Evolutionary conservation across 768 basidiomycete genomes (phyloP).

Genomic region (Agaricus bisporus): DNA sequence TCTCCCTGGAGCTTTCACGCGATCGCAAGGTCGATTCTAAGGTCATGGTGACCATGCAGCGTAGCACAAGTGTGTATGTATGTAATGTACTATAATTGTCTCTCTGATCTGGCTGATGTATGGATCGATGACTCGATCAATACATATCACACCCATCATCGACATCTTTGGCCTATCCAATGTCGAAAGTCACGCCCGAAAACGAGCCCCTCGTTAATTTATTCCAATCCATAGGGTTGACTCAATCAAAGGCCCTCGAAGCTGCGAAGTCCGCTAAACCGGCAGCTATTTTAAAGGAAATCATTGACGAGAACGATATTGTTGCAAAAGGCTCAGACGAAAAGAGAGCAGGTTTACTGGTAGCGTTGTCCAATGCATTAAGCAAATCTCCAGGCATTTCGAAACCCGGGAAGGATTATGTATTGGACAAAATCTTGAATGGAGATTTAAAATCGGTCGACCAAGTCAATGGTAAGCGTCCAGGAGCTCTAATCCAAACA

Average conservation of each 20-base stretch:
- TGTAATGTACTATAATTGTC: constrained; percentile 11
- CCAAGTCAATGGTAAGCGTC: constrained; percentile 73
- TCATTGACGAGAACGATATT: constrained; percentile 55
- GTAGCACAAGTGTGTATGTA: background rate
- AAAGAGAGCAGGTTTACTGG: constrained; percentile 68
- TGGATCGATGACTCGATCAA: constrained; percentile 6
- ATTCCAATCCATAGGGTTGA: constrained; percentile 75
- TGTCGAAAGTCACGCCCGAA: constrained; percentile 1
- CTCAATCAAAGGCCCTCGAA: constrained; percentile 73
- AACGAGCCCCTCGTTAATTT: constrained; percentile 28
- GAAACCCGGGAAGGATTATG: constrained; percentile 50
- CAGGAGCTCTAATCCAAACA: background rate
- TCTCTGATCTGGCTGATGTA: constrained; percentile 8
- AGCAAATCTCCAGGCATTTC: constrained; percentile 48
- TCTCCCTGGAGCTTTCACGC: background rate
- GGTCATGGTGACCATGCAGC: background rate
- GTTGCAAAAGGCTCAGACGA: constrained; percentile 56
- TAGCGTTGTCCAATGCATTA: constrained; percentile 57
- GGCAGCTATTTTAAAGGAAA: constrained; percentile 59
- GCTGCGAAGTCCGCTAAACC: constrained; percentile 77
- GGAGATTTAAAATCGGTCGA: constrained; percentile 74
- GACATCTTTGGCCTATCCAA: background rate
- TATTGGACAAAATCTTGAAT: constrained; percentile 63
- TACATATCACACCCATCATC: background rate
- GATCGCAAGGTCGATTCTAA: background rate